These are phyloP conservation scores for Guyanaporus albipodus DNA, from an alignment of 768 basidiomycete genomes.

Conservation along the genomic window DNA sequence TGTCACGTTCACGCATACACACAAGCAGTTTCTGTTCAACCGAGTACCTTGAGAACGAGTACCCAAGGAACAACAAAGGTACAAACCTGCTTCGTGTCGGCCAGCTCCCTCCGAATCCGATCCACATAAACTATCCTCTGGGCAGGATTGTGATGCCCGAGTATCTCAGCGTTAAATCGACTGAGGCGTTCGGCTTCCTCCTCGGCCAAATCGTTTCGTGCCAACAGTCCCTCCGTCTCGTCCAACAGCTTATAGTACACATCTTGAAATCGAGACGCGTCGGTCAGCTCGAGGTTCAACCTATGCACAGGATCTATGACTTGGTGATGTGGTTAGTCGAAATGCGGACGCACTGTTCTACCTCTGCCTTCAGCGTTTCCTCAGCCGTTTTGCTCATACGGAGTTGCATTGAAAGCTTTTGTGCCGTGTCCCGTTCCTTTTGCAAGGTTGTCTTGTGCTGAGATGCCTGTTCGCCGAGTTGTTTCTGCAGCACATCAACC, in stretches of 20 bases:
- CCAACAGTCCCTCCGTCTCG: conserved; percentile 59
- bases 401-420: conserved; percentile 47
- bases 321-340: no score
- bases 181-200: conserved; percentile 74
- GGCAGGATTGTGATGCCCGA: conserved; percentile 79
- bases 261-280: conserved; percentile 62
- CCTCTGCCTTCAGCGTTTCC: conserved; percentile 61
- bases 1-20: conserved; percentile 47
- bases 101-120: conserved; percentile 71
- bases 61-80: neutral
- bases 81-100: conserved; percentile 76
- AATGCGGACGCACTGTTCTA: conserved; percentile 53
- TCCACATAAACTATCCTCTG: conserved; percentile 89
- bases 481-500: conserved; percentile 24
- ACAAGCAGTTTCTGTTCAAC: conserved; percentile 45
- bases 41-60: neutral
- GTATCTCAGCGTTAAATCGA: conserved; percentile 79
- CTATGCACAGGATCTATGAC: conserved; percentile 26
- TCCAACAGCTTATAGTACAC: conserved; percentile 65
- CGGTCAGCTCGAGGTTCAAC: conserved; percentile 48
- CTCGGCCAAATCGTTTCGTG: conserved; percentile 73
- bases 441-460: conserved; percentile 37
- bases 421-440: conserved; percentile 44
- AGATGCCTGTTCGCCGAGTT: conserved; percentile 30
- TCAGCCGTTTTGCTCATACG: conserved; percentile 62